Percentiles rank a stretch among this genome's conserved stretches.
Conservation (phyloP, 2,329 filamentous ascomycete genomes). For the Trichoderma sp. region DNA sequence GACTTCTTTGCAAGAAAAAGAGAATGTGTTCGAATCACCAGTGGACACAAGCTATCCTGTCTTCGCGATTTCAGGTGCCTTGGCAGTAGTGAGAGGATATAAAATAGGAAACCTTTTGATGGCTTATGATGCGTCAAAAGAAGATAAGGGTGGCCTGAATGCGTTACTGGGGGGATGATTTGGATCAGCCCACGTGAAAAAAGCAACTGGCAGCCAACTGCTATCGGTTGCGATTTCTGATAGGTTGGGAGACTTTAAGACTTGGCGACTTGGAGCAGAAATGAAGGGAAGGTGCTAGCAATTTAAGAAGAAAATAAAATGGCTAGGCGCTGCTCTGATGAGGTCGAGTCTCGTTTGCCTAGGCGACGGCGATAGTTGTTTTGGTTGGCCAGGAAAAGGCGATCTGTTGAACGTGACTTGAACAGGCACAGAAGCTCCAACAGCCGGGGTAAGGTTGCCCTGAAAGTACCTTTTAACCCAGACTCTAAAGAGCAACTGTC, state of each 20-base stretch:
- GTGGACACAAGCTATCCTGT: not conserved
- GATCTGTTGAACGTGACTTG: not conserved
- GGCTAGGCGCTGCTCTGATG: not conserved
- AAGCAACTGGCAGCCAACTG: not conserved
- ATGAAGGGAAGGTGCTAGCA: conserved; percentile 4
- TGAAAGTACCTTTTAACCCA: conserved; percentile 10
- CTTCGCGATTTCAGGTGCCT: not conserved
- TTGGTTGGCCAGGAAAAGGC: not conserved
- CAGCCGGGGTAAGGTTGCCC: conserved; percentile 1
- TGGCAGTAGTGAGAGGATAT: not conserved
- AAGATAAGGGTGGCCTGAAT: not conserved
- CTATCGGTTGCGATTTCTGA: not conserved
- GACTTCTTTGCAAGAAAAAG: not conserved
- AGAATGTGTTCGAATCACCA: not conserved
- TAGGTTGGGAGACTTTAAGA: not conserved
- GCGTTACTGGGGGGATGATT: not conserved
- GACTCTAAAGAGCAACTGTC: not conserved
- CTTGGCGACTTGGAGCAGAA: not conserved
- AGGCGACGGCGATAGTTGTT: not conserved
- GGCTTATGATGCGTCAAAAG: not conserved
- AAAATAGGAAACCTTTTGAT: not conserved
- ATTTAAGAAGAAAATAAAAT: not conserved
- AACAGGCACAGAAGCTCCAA: conserved; percentile 1
- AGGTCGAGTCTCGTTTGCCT: not conserved
- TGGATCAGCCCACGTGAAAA: not conserved